Evolutionary conservation across 768 basidiomycete species (phyloP), one percentile per base, ranked within the genome.

Genomic region (Inosperma sp.): DNA sequence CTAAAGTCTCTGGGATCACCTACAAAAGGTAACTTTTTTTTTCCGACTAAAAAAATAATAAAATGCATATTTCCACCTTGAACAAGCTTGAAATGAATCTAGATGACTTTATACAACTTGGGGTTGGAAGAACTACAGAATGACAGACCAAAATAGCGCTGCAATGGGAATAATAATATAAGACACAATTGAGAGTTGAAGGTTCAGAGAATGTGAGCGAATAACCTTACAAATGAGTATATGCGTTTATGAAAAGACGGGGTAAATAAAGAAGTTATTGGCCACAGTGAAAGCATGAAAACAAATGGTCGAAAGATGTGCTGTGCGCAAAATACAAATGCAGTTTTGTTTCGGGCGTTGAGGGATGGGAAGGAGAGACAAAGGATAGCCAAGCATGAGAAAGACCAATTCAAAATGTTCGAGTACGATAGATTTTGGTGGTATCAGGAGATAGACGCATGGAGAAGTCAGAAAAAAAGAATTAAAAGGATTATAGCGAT

Each of bases 291-390:
- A 74, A 74, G 70, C 71, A 78, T 63, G 67, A 70, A 71, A 70
- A 73, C 74, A 75, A 75, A 76, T 73, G 74, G 72, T 70, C 68
- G 66, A 71, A 71, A 72, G 73, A 77, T 69, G 78, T 81, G 80
- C 79, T 72, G 72, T 73, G 72, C 73, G 77, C 78, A 80, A 72
- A 79, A 80, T 84, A 84, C 83, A 84, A 51, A 77, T 83, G 80
- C 71, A 60, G 69, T 70, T 68, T 68, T 65, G 58, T 60, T 58
- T 58, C 61, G 57, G 64, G 61, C 60, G 59, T 65, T 51, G 53
- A 56, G 60, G 55, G 58, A 72, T 72, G 72, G 61, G 67, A 64
- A 63, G 65, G 68, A 65, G 62, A 59, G 57, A 62, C 63, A 57
- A 61, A 52, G 69, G 65, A 68, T 68, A 61, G 69, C 65, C 62